Base-by-base conservation (phyloP, 2,329 filamentous ascomycete species). In the Eutypa lata region DNA sequence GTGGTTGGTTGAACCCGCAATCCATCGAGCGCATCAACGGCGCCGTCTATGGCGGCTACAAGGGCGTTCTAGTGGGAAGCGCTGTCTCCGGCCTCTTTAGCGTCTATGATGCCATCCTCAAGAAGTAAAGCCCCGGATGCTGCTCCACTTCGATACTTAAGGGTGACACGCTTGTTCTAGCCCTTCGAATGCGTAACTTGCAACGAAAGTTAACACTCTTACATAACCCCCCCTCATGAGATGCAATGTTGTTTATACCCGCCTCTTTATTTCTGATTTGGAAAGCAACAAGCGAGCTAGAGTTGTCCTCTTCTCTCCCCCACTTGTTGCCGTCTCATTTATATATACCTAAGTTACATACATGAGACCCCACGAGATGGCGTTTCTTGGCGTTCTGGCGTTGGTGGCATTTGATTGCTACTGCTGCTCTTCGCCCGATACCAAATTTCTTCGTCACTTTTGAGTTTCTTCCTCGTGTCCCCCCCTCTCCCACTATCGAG, bases 101-200 rank as follows among this genome's bases (percentile, higher is more conserved):
- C 58, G 72, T 94, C 57, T 94, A 92, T 70, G 89, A 93, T 59
- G 90, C 89, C 38, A 84, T 89, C 22, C 72, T 92, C 66, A 86
- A 81, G 73, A 90, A 86, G 69, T 87, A 78, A 55, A 47, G 31
- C 7, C 35, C 7, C 22, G 21, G 13, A n/a, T 3, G 26, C 2
- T 11, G 22, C 22, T 8, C 22, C 7, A 16, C 42, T 26, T 13
- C 14, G 13, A 26, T 24, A 45, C 42, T 21, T 18, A 19, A 16
- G 14, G 21, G 7, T 24, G 13, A 21, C 11, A 40, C 7, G 21
- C 19, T 40, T 37, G 11, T 8, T 40, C 4, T 38, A 6, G 6
- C 5, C 5, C 35, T 14, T 38, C 35, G n/a, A 38, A 38, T 16
- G n/a, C 35, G 13, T 14, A 16, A 38, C 5, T 5, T 16, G 6